phyloP scores from a whole-genome alignment of 306 rosid genomes.

The Potentilla sterilis region DNA sequence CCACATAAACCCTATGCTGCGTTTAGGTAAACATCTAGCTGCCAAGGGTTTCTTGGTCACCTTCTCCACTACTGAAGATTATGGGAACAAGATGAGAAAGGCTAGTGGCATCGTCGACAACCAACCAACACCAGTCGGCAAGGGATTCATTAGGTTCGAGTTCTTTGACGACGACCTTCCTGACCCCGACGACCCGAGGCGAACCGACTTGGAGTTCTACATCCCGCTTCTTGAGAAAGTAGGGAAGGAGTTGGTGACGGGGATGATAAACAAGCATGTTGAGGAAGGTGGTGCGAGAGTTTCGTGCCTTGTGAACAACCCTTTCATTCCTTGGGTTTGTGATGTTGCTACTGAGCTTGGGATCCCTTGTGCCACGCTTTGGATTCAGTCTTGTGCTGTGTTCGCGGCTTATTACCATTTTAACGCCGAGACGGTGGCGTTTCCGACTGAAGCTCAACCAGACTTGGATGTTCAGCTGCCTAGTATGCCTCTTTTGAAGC shows the following conservation, averaged over 20 bases:
- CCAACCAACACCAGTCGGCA: conserved; percentile 17
- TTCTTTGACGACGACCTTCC: conserved; percentile 42
- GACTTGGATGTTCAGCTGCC: conserved; percentile 25
- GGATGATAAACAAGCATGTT: conserved; percentile 17
- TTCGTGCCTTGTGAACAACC: conserved; percentile 46
- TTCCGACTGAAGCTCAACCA: conserved; percentile 29
- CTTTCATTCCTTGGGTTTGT: conserved; percentile 53
- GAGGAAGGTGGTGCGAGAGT: conserved; percentile 20
- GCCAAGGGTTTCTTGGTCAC: conserved; percentile 50
- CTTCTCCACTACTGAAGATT: conserved; percentile 31
- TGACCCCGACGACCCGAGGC: conserved; percentile 4
- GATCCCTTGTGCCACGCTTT: conserved; percentile 51
- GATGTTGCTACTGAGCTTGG: conserved; percentile 35
- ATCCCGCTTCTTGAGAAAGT: conserved; percentile 30
- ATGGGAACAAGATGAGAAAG: conserved; percentile 30
- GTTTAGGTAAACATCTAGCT: conserved; percentile 47
- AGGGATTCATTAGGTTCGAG: conserved; percentile 49
- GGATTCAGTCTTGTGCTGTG: conserved; percentile 60
- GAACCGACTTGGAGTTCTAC: not conserved
- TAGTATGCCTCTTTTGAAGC: conserved; percentile 28
- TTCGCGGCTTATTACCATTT: conserved; percentile 35
- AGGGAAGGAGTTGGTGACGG: conserved; percentile 28
- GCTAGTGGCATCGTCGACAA: conserved; percentile 23
- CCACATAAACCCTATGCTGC: conserved; percentile 59
- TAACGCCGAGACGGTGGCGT: conserved; percentile 10